Evolutionary conservation across 2,329 filamentous ascomycete species (phyloP), one percentile per base, ranked within the genome.

Genomic region (Juglanconis sp.): DNA sequence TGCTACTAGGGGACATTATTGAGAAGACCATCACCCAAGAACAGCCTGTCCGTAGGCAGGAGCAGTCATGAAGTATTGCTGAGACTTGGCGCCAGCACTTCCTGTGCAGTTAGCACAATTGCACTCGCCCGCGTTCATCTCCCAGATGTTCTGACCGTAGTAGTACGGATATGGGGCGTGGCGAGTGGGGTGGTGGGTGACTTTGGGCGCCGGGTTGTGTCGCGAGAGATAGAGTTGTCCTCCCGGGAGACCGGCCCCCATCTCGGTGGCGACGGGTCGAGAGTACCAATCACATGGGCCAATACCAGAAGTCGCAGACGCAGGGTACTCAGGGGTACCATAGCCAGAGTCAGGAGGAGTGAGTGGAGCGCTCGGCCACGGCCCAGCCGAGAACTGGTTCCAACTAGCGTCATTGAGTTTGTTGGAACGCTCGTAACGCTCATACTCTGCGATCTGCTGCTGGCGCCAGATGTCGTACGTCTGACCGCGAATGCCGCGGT

Each of bases 301-400:
- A 58, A 84, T 85, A 64, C 77, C 76, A 1, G 82, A 80, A 0
- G 82, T 77, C 4, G 83, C 80, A 47, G 83, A 85, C 70, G 81
- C 79, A 53, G 77, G 73, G 64, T 85, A 84, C 65, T 86, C 83
- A 4, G 84, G 84, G 0, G 83, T 87, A 48, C 83, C 82, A 59
- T 86, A 86, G 5, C 84, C 84, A 24, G 84, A 86, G 64, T 86
- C 84, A 1, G 84, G 84, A 2, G 84, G 84, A 0, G 84, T 86
- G 59, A 86, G 72, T 6, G 82, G 82, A 11, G 72, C 61, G 6
- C 56, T 57, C 30, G 68, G 65, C 77, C 77, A 75, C 13, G 79
- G 75, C 42, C 71, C 68, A 6, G 71, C 65, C 40, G 72, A 74
- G 62, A 79, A 79, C 59, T 76, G 74, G 38, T 73, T 68, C 76